phyloP scores from a whole-genome alignment of 2,329 filamentous ascomycete genomes.

The Ophiocordyceps polyrhachis-furcata region DNA sequence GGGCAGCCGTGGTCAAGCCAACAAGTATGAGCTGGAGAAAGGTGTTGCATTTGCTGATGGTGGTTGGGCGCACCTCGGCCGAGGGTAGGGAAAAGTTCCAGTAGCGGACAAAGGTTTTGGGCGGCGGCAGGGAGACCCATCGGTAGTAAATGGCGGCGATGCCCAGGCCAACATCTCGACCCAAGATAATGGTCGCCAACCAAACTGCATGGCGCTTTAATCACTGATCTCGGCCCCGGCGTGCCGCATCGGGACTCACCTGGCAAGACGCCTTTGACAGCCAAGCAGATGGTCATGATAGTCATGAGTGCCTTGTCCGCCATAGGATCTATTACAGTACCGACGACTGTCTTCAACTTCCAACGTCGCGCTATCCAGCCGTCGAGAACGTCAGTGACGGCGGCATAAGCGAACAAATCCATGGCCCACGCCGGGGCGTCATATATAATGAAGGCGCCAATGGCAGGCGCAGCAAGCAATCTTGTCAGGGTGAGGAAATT shows the following conservation, averaged over 20 bases:
- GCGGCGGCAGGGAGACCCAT: conserved; percentile 81
- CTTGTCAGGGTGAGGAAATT: conserved; percentile 84
- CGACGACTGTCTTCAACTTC: conserved; percentile 82
- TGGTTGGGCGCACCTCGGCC: conserved; percentile 68
- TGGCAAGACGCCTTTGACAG: conserved; percentile 65
- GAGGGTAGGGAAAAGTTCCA: conserved; percentile 94
- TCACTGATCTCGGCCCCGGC: background rate
- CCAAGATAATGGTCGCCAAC: conserved; percentile 77
- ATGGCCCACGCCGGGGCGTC: conserved; percentile 65
- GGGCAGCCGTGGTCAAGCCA: conserved; percentile 64
- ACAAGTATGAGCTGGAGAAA: conserved; percentile 78
- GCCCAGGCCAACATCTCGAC: conserved; percentile 66
- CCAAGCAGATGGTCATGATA: conserved; percentile 67
- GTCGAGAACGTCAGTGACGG: conserved; percentile 79
- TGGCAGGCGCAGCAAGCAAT: conserved; percentile 60
- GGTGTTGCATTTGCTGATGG: conserved; percentile 83
- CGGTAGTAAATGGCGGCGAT: conserved; percentile 87
- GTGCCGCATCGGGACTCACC: conserved; percentile 26
- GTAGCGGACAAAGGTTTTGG: conserved; percentile 81
- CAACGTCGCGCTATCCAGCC: conserved; percentile 83
- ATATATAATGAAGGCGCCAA: conserved; percentile 78
- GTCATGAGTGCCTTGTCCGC: conserved; percentile 96
- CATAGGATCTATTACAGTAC: conserved; percentile 89
- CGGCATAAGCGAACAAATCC: conserved; percentile 78
- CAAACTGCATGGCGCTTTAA: conserved; percentile 36